Evolutionary conservation across 805 yeast species (phyloP), one percentile per base, ranked within the genome.

Genomic region (Sungouiozyma ichnusensis): DNA sequence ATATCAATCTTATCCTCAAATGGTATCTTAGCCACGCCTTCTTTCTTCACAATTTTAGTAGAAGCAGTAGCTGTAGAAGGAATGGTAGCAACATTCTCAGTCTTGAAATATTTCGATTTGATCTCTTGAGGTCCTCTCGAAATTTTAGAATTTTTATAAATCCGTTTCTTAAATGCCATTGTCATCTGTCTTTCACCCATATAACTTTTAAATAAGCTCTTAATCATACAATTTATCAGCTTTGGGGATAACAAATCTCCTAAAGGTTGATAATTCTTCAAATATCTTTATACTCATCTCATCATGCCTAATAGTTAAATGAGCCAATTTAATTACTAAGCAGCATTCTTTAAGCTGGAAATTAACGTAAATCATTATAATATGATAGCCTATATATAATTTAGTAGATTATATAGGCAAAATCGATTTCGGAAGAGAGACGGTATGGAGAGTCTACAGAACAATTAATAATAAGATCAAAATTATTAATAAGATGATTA

Each of bases 401-500:
- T 11, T n/a, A n/a, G n/a, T n/a, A n/a, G n/a, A n/a, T n/a, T n/a
- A n/a, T n/a, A n/a, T n/a, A n/a, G n/a, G n/a, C n/a, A n/a, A n/a
- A n/a, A n/a, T n/a, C n/a, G n/a, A n/a, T n/a, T n/a, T n/a, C n/a
- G n/a, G n/a, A n/a, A n/a, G n/a, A n/a, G n/a, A n/a, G n/a, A n/a
- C n/a, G n/a, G n/a, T n/a, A n/a, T 24, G 11, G 11, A 7, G 9
- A 24, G 29, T 24, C 11, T 62, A 68, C 9, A 72, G 41, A 2
- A 73, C 53, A 17, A 69, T 59, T 43, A 75, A 48, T 20, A 76
- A 51, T 3, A 74, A 45, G 14, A 75, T 49, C 39, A 76, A 50
- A 16, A 75, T 60, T n/a, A 73, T 35, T 2, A 67, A 50, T 42
- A 76, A 53, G 2, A 67, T 58, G 1, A 71, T 47, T 8, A 76